A percentile compares a stretch with the other conserved stretches of the same genome.
These are phyloP conservation scores for Colletotrichum neosansevieriae DNA, from an alignment of 2,329 filamentous ascomycete genomes.

Conservation along the genomic window DNA sequence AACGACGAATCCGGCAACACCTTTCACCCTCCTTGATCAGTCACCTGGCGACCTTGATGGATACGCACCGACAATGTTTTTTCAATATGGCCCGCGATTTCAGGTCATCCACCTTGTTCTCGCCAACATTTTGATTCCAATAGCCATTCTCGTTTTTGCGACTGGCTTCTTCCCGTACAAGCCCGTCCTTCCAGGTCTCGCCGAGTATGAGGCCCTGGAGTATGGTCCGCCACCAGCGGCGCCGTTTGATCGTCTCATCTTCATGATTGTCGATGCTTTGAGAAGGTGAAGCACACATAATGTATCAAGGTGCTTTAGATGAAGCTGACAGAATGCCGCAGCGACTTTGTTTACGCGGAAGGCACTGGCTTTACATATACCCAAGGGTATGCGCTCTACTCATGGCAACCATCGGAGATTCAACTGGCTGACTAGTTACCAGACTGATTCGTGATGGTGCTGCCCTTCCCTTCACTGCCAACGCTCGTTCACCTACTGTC, in stretches of 20 bases:
- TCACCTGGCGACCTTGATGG: constrained; percentile 37
- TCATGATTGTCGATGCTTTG: constrained; percentile 98
- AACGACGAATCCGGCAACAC: neutral
- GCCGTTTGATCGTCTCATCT: constrained; percentile 89
- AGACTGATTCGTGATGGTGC: constrained; percentile 86
- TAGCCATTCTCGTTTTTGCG: constrained; percentile 82
- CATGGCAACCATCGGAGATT: neutral
- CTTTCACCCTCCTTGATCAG: neutral
- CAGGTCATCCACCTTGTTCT: constrained; percentile 61
- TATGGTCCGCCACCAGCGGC: constrained; percentile 70
- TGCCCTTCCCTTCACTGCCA: constrained; percentile 93
- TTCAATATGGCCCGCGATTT: constrained; percentile 25
- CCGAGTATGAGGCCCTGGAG: constrained; percentile 70
- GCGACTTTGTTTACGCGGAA: constrained; percentile 91
- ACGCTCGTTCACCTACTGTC: constrained; percentile 96
- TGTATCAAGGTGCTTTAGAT: no score
- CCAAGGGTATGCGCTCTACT: constrained; percentile 74
- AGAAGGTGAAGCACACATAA: constrained; percentile 71
- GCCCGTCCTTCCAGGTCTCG: constrained; percentile 87
- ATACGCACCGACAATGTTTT: constrained; percentile 33
- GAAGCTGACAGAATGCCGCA: constrained; percentile 51
- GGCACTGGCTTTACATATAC: constrained; percentile 88
- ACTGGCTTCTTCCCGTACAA: constrained; percentile 98
- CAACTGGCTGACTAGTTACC: constrained; percentile 24
- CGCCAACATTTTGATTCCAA: constrained; percentile 82